These are phyloP conservation scores for Gyrodon lividus DNA, from an alignment of 768 basidiomycete species.

Conservation along the genomic window DNA sequence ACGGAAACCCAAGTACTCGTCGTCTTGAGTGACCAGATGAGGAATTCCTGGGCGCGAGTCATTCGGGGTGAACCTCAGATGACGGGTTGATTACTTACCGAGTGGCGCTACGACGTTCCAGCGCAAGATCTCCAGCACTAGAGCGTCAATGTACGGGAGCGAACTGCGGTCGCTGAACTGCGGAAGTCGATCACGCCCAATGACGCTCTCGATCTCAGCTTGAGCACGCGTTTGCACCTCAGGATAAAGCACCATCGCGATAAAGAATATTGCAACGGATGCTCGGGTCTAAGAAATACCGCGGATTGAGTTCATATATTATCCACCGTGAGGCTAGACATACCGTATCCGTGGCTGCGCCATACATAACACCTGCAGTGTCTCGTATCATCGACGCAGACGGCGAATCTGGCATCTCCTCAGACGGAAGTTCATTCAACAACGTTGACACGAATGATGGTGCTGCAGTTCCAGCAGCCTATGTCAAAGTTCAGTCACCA, in stretches of 20 bases:
- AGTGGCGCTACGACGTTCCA: constrained; percentile 14
- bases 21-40: constrained; percentile 35
- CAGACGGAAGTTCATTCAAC: constrained; percentile 7
- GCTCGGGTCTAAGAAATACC: constrained; percentile 5
- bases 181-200: constrained; percentile 10
- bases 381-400: constrained; percentile 13
- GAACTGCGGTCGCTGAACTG: constrained; percentile 12
- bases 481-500: background rate
- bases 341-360: constrained; percentile 13
- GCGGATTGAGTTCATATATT: background rate
- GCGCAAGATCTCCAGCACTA: constrained; percentile 12
- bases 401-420: constrained; percentile 5
- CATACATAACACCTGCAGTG: constrained; percentile 9
- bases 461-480: constrained; percentile 7
- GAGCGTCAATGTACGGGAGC: constrained; percentile 14
- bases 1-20: constrained; percentile 29
- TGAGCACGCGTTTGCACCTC: constrained; percentile 14
- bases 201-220: constrained; percentile 11
- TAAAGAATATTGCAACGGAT: constrained; percentile 7
- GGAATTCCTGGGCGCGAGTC: constrained; percentile 29
- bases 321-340: background rate
- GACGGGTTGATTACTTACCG: too few relatives aligned
- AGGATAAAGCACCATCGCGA: constrained; percentile 12
- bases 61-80: too few relatives aligned
- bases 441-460: constrained; percentile 13